Base-by-base conservation (phyloP, 345 rosid genomes). In the Odontarrhena argentea region DNA sequence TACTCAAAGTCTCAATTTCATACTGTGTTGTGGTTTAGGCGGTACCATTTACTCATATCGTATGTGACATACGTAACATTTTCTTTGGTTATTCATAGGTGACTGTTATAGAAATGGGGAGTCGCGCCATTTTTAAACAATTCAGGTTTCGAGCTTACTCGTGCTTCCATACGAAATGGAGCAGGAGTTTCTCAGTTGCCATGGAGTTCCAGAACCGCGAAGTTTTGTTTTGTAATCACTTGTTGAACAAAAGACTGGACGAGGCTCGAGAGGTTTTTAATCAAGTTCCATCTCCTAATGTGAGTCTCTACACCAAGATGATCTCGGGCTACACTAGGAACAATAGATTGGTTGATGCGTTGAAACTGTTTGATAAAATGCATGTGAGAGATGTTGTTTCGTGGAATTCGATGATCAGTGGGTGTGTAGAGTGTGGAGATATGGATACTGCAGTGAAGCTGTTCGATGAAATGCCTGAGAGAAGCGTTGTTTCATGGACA, bases 341-440 rank as follows among this genome's bases (percentile, higher is more conserved):
- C 22, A 8, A 64, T 2, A 71, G 73, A 64, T 75, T 91, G 12
- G 40, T 11, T 3, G 87, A 79, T 54, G 96, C 97, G 11, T 46
- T 83, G 72, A 13, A 55, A 0, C 76, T 86, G 70, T 83, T 91
- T 48, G 76, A 76, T 0, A 38, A 40, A 76, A 87, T 85, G 81
- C 70, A 82, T 3, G 67, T 64, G 3, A 83, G 83, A 68, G 97
- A 88, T 69, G 41, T 67, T 0, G 54, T 88, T 7, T 70, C 82
- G 2, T 91, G 94, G 96, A 91, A 88, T 56, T 79, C 84, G 22
- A 86, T 85, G 88, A 64, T 88, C 0, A 67, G 82, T 54, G 96
- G 88, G 2, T 86, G 94, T 46, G 55, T 91, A 4, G 76, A 83
- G 42, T 81, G 97, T 45, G 87, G 87, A 52, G 76, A 85, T 55